Base-by-base conservation (phyloP, 2,329 filamentous ascomycete species). In the Ascochyta viciae-villosae region DNA sequence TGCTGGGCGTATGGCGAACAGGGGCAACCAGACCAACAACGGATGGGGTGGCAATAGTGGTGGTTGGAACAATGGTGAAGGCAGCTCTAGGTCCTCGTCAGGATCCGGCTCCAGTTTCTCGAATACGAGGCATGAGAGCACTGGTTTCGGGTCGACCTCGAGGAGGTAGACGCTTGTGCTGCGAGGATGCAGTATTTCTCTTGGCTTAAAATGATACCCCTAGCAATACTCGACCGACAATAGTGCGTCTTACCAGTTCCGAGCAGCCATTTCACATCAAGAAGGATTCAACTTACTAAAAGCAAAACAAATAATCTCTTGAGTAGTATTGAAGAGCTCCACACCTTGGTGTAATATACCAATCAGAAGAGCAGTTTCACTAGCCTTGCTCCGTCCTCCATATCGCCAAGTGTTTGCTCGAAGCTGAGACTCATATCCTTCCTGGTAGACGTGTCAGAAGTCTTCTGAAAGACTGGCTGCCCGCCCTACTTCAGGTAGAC, bases 101-200 rank as follows among this genome's bases (percentile, higher is more conserved):
- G 66, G 68, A 3, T 68, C 70, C 43, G 66, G 68, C 2, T 67
- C 65, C 12, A 76, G 75, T 38, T 71, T 68, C 46, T 82, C 80
- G 8, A 78, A 79, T 7, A 78, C 81, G 13, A 82, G 84, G 49
- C 82, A 89, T 65, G 84, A 89, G 64, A 90, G 87, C 65, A 91
- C 89, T 0, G 89, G 89, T 0, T 92, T 90, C 68, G 89, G 89
- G 8, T 88, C 86, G 8, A 91, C 89, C 0, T 84, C 71, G 19
- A 60, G 75, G n/a, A 61, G 74, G 58, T 77, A 72, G 52, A 39
- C 13, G 41, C 35, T 22, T 29, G 39, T 23, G 16, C 9, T 13
- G 22, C 26, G 23, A 8, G 22, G 19, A 26, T 19, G 1, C 15
- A 19, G 13, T 42, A 31, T 64, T 46, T 61, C 51, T 15, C 38